Evolutionary conservation across 2,329 filamentous ascomycete genomes (phyloP), one percentile per base, ranked within the genome.

Genomic region (Paraphoma chrysanthemicola): DNA sequence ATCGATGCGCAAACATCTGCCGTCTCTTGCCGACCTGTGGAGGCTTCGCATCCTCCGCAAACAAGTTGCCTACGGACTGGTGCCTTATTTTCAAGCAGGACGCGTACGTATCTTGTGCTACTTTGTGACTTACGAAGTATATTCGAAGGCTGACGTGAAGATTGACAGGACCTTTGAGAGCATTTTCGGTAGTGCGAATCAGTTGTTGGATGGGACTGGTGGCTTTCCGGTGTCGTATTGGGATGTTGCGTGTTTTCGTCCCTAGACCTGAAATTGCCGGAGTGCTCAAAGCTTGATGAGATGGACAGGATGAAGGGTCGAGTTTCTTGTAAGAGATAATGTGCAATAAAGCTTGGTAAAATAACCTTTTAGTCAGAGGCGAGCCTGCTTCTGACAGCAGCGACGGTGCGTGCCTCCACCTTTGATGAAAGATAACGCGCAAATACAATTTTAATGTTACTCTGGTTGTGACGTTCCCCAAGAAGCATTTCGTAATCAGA

Each of bases 41-140:
- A 12, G n/a, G 44, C 44, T 47, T 47, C 14, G 44, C 44, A n/a
- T 33, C 28, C 23, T 31, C 44, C 8, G 44, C 23, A 8, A 31
- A 16, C 8, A 47, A 36, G 28, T 17, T 47, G 44, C 44, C 44
- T 8, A 47, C 44, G 14, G 44, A 47, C 16, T 33, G 11, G 28
- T 47, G 44, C 29, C 29, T 47, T 14, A 47, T 47, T 17, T 47
- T 47, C 44, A 47, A 47, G 14, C 23, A 29, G 16, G 44, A 30
- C 12, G 44, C 16, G 44, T 47, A 9, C 3, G 29, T n/a, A 12
- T 6, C 7, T 14, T 23, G 23, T 23, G 23, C 23, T 23, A 23
- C 23, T 5, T 23, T 23, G 23, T 23, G 23, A 23, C 23, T 5
- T 3, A 23, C 23, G 23, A 23, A 23, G 23, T 5, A 23, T 23